These are phyloP conservation scores for Penicillium nordicum DNA, from an alignment of 2,329 filamentous ascomycete species.

Conservation along the genomic window DNA sequence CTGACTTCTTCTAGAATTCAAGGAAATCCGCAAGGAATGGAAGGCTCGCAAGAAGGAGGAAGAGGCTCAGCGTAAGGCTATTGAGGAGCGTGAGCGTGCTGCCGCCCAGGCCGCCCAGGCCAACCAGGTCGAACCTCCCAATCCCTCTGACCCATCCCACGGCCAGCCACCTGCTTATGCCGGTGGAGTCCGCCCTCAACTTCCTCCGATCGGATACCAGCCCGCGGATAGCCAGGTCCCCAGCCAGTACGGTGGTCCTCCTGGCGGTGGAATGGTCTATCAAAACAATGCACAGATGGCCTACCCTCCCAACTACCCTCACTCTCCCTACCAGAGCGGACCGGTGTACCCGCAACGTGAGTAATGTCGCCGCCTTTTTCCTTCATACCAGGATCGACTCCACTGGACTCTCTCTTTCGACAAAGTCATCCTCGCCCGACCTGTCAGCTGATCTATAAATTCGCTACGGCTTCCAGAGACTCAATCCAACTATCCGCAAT, in stretches of 20 bases:
- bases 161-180: conserved; percentile 46
- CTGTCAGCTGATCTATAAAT: conserved; percentile 26
- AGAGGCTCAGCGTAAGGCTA: conserved; percentile 81
- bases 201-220: conserved; percentile 74
- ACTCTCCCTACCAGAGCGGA: conserved; percentile 50
- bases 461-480: conserved; percentile 34
- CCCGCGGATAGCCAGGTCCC: conserved; percentile 53
- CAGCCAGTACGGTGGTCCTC: conserved; percentile 61
- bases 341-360: conserved; percentile 52
- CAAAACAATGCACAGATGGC: conserved; percentile 49
- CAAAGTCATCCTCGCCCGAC: conserved; percentile 16
- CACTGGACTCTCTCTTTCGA: conserved; percentile 10
- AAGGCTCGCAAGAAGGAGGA: conserved; percentile 99
- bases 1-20: conserved; percentile 69
- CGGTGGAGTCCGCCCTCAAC: conserved; percentile 57
- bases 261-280: conserved; percentile 49
- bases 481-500: conserved; percentile 38
- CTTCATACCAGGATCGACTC: conserved; percentile 20
- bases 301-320: conserved; percentile 48
- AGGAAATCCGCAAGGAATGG: conserved; percentile 98
- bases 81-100: conserved; percentile 77
- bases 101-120: conserved; percentile 49
- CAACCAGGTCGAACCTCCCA: conserved; percentile 46
- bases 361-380: conserved; percentile 28
- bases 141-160: conserved; percentile 48